Evolutionary conservation across 2,329 filamentous ascomycete genomes (phyloP).

Genomic region (Neonectria punicea): DNA sequence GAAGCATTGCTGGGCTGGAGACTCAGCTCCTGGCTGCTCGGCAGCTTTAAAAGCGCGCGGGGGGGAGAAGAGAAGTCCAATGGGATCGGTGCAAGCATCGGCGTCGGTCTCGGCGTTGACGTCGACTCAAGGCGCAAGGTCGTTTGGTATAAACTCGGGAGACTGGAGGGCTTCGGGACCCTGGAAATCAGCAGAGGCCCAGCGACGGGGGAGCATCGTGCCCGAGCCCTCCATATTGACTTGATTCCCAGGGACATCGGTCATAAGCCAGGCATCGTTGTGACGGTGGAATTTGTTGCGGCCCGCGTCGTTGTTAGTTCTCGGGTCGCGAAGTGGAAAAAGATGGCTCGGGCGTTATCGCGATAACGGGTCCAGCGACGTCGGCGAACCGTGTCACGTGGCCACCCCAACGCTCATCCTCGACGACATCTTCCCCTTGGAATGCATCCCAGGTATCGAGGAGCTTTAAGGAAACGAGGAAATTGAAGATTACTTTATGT

Average conservation of each 20-base stretch:
- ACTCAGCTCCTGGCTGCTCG: not conserved
- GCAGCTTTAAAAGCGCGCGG: not conserved
- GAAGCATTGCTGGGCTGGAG: constrained; percentile 7
- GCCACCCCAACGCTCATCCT: not conserved
- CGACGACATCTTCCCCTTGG: not conserved
- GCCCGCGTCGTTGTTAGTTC: constrained; percentile 26
- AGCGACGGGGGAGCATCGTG: constrained; percentile 45
- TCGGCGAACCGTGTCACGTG: constrained; percentile 21
- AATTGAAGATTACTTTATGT: not conserved
- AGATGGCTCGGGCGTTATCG: constrained; percentile 37
- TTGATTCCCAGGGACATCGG: constrained; percentile 59
- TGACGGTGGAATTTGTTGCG: constrained; percentile 13
- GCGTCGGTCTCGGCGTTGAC: constrained; percentile 8
- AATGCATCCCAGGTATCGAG: not conserved
- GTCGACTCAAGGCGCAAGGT: constrained; percentile 37
- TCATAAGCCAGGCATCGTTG: constrained; percentile 53
- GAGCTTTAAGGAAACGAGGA: not conserved
- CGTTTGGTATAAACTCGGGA: constrained; percentile 23
- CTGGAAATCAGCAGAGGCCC: constrained; percentile 36
- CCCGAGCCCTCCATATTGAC: constrained; percentile 55
- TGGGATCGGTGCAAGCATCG: not conserved
- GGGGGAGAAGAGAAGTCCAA: constrained; percentile 14
- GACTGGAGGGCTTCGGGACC: constrained; percentile 31
- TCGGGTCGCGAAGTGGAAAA: constrained; percentile 31
- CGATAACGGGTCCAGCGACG: constrained; percentile 21